Conservation (phyloP, 495 filamentous ascomycete genomes). For the Neurospora pannonica region DNA sequence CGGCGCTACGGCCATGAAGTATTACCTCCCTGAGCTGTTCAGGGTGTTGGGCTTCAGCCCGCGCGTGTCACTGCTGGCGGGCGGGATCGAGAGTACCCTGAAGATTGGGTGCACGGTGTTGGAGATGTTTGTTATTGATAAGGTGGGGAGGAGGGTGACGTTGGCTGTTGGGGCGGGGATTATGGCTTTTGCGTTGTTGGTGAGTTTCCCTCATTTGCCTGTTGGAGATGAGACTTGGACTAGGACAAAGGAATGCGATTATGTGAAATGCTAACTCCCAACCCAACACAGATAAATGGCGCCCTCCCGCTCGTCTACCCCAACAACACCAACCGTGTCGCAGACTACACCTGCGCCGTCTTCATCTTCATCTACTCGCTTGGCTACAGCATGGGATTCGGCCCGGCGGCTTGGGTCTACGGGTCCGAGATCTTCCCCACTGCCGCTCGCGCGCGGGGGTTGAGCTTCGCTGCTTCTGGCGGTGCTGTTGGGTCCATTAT, state of each 20-base stretch:
- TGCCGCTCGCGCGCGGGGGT: constrained; percentile 38
- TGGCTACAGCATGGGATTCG: constrained; percentile 48
- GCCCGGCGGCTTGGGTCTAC: constrained; percentile 49
- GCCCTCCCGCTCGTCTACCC: constrained; percentile 42
- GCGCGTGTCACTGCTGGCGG: constrained; percentile 35
- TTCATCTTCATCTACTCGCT: constrained; percentile 51
- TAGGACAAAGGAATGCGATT: neutral
- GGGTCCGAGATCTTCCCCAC: constrained; percentile 50
- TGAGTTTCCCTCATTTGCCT: constrained; percentile 17
- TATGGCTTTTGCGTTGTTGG: constrained; percentile 40
- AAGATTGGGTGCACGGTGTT: constrained; percentile 42
- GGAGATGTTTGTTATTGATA: constrained; percentile 43
- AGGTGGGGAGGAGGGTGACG: constrained; percentile 33
- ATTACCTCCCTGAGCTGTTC: constrained; percentile 43
- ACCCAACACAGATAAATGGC: constrained; percentile 38
- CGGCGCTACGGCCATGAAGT: constrained; percentile 47
- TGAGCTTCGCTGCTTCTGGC: constrained; percentile 42
- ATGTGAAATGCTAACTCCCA: neutral
- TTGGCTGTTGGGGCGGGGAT: constrained; percentile 32
- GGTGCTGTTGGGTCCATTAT: constrained; percentile 42
- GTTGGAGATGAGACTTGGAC: neutral
- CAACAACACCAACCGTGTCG: constrained; percentile 35
- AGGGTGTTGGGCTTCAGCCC: constrained; percentile 34
- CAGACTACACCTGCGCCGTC: constrained; percentile 44
- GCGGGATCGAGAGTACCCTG: constrained; percentile 41